A percentile compares a stretch with the other conserved stretches of the same genome.
Evolutionary conservation across 2,329 filamentous ascomycete genomes (phyloP).

Genomic region (Sporothrix variecibatus): DNA sequence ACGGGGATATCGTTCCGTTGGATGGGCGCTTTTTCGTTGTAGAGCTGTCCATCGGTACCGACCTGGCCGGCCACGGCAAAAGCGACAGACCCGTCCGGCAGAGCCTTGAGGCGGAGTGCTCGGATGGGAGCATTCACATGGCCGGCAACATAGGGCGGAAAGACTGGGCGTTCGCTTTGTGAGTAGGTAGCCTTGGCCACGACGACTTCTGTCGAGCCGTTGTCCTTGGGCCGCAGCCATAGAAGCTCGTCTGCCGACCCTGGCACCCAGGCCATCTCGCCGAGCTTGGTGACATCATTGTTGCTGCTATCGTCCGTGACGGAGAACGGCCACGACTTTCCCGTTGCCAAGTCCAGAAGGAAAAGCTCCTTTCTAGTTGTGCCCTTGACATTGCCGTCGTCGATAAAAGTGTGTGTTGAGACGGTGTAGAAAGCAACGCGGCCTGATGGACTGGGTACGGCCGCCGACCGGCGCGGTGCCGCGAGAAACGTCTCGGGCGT

Average conservation of each 20-base stretch:
- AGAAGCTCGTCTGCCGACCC: slow-evolving; percentile 35
- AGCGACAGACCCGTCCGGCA: slow-evolving; percentile 40
- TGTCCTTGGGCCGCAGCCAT: slow-evolving; percentile 37
- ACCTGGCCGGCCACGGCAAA: slow-evolving; percentile 42
- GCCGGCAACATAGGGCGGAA: slow-evolving; percentile 34
- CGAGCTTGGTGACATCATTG: slow-evolving; percentile 35
- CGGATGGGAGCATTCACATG: slow-evolving; percentile 40
- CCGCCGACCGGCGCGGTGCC: slow-evolving; percentile 33
- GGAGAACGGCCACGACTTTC: slow-evolving; percentile 32
- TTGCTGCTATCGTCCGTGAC: slow-evolving; percentile 34
- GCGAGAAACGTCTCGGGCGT: slow-evolving; percentile 33
- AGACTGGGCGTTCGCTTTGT: not conserved
- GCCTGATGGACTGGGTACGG: slow-evolving; percentile 43
- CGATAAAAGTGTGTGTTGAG: slow-evolving; percentile 40
- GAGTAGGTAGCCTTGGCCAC: slow-evolving; percentile 34
- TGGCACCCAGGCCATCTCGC: slow-evolving; percentile 44
- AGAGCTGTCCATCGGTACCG: slow-evolving; percentile 38
- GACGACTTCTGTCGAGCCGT: slow-evolving; percentile 37
- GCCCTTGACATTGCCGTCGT: slow-evolving; percentile 26
- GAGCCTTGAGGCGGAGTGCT: slow-evolving; percentile 39
- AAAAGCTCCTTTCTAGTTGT: slow-evolving; percentile 39
- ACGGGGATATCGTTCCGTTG: not conserved
- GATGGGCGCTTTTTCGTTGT: slow-evolving; percentile 34
- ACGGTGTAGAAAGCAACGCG: slow-evolving; percentile 42
- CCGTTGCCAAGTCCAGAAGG: slow-evolving; percentile 39